Evolutionary conservation across 306 rosid species (phyloP), one percentile per base, ranked within the genome.

Genomic region (Crotalaria pallida): DNA sequence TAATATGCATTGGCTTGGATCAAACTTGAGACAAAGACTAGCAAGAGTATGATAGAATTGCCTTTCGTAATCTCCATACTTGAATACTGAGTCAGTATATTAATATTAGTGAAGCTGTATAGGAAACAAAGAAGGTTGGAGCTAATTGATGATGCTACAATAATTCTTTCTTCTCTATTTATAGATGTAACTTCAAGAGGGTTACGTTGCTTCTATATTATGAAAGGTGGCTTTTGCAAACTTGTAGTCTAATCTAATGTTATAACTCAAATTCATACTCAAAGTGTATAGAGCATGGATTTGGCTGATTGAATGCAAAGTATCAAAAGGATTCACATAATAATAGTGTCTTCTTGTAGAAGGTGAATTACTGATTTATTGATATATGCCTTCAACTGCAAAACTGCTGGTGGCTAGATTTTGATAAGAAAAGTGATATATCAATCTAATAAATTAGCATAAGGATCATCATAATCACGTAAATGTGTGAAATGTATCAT

Each of bases 341-440:
- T 13, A 11, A 12, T n/a, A n/a, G n/a, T 67, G 40, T 57, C 34
- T 75, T 79, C 15, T 22, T 43, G 3, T 15, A 53, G 10, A 77
- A 70, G 55, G 67, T 40, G 22, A 43, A 70, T n/a, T n/a, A 60
- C 59, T 61, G 59, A n/a, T 45, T 58, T 43, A 2, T 5, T 41
- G 72, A 62, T n/a, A n/a, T n/a, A n/a, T 77, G n/a, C 45, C 71
- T 43, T 77, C 24, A 51, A 22, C 59, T 78, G 85, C 80, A 86
- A 72, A 81, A 61, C 23, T 34, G 34, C 11, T 29, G 58, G 44
- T 49, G 33, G 21, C 56, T 44, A 16, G 8, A 22, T 48, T 47
- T 9, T 17, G 16, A 11, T 45, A 31, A 9, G 10, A 31, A 3
- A 31, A 3, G 6, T 33, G n/a, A n/a, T n/a, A n/a, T n/a, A n/a